Evolutionary conservation across 768 basidiomycete genomes (phyloP), one percentile per base, ranked within the genome.

Genomic region (Boletus sp.): DNA sequence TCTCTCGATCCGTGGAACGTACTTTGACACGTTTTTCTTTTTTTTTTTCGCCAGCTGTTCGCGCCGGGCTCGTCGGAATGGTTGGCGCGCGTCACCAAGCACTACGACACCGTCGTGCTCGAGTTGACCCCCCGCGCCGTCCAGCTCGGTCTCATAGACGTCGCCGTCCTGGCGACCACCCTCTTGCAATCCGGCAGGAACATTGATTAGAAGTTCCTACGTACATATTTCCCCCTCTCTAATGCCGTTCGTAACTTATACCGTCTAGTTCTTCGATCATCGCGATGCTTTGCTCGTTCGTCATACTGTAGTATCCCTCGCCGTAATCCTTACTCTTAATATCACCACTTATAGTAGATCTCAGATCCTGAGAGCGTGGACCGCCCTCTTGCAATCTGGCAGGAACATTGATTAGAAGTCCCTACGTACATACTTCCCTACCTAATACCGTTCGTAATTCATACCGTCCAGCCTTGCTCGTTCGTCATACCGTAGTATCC

Each of bases 111-210:
- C 5, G 71, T 87, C 54, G 67, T 71, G 3, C 76, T 89, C 17
- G 84, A 87, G 53, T 66, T 89, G 55, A 82, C 83, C 2, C 69
- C 79, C 1, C 78, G 82, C 44, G 83, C 82, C 14, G 71, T 86
- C 33, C 78, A 83, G 54, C 72, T 78, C 8, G 79, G 78, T 15
- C 76, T 89, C 17, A 73, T 86, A 5, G 81, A 87, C 24, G 66
- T 76, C 8, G 69, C 75, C 55, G 65, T 87, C 29, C 74, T 82
- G 10, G 84, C 82, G 0, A 77, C 82, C 0, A 62, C 82, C 6
- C 72, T 88, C 24, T 73, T 88, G 44, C 82, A 81, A 56, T 84
- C 77, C 49, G 86, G 86, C n/a, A 80, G 78, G 54, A 82, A 75
- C 69, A 82, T 89, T 24, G 86, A 87, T 60, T 87, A 70, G 48